These are phyloP conservation scores for Truncatella angustata DNA, from an alignment of 2,329 filamentous ascomycete genomes.

Conservation along the genomic window DNA sequence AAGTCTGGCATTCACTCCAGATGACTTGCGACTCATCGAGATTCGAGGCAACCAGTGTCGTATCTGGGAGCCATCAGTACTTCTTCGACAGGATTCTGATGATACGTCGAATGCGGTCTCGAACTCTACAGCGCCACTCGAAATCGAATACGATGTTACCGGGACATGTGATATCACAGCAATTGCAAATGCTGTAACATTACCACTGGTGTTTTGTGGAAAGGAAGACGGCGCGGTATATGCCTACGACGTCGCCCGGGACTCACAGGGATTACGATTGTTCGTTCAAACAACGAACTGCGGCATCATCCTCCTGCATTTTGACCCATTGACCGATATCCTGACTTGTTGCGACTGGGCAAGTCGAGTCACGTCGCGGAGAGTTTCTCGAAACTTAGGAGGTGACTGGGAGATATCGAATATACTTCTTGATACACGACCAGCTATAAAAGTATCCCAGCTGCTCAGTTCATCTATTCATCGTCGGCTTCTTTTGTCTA, in stretches of 20 bases:
- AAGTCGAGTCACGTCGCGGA: too few species aligned
- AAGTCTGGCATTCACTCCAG: not conserved
- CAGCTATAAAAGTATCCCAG: too few species aligned
- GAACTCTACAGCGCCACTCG: not conserved
- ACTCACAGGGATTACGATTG: too few species aligned
- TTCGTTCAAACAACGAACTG: too few species aligned
- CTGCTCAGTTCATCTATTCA: too few species aligned
- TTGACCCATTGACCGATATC: not conserved
- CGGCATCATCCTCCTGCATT: not conserved
- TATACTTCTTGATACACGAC: too few species aligned
- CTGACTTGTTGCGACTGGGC: too few species aligned
- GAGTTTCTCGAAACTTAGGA: too few species aligned
- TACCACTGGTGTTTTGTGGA: not conserved
- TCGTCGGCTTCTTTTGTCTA: too few species aligned
- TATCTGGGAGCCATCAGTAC: not conserved
- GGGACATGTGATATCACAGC: conserved; percentile 1
- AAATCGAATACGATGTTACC: not conserved
- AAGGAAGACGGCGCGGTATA: conserved; percentile 1
- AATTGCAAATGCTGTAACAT: not conserved
- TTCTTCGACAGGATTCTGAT: not conserved
- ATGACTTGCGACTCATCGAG: not conserved
- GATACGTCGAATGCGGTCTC: not conserved
- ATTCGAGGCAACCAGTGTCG: not conserved
- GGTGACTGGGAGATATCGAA: too few species aligned
- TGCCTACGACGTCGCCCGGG: too few species aligned